Base-by-base conservation (phyloP, 768 basidiomycete species). In the Trametes cubensis region DNA sequence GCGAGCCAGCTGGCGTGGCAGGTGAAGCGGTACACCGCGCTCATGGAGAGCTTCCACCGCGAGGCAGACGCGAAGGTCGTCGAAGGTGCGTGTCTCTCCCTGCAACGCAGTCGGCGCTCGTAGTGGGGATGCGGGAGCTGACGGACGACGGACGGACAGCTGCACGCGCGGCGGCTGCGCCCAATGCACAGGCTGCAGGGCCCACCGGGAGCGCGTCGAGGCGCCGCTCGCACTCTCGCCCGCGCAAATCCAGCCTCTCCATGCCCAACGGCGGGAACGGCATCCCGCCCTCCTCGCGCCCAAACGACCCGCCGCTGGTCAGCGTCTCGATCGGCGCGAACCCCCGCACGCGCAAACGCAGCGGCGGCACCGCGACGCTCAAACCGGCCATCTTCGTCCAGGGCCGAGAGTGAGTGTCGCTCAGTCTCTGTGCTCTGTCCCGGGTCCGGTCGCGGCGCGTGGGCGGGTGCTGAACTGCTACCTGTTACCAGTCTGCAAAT, bases 1-100 rank as follows among this genome's bases (percentile, higher is more conserved):
- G 91, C 91, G 30, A 78, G 81, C 26, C 87, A 94, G 77, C 85
- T 93, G 80, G 86, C 85, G 68, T 92, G 89, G 87, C 89, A 92
- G 73, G 88, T 92, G 61, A 88, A 89, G 76, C 83, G 87, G 20
- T 93, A 90, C 74, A 85, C 88, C 38, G 84, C 87, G 28, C 76
- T 94, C 58, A 90, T 88, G 82, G 86, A 91, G 74, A 89, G 88
- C 63, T 93, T 90, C 68, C 86, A 86, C 65, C 80, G 83, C 42
- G 90, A 93, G 74, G 92, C 92, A 23, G 90, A 92, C 65, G 72
- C 80, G 11, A 86, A 85, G 72, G 70, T 88, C 41, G 70, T 87
- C 39, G 85, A 88, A 79, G 85, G 90, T 90, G 50, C 75, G 73
- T 66, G 7, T 18, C 30, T 41, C 18, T 10, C 49, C 44, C 30